Base-by-base conservation (phyloP, 1,139 yeast genomes). In the Pneumocystis murina region DNA sequence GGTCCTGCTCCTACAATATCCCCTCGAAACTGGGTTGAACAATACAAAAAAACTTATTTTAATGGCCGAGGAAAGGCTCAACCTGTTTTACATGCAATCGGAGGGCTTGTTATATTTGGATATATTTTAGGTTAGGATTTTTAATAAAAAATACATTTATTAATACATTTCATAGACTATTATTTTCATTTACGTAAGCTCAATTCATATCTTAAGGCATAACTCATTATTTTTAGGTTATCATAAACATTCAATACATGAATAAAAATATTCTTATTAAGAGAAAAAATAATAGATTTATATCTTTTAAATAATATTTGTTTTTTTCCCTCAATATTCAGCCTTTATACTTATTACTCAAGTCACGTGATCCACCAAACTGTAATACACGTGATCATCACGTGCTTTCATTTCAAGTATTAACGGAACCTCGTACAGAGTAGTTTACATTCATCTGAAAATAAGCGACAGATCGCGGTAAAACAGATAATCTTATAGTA, bases 51-150 rank as follows among this genome's bases (percentile, higher is more conserved):
- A 72, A 85, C 84, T 74, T 84, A 79, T 80, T 81, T 84, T 70
- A 85, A 82, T 71, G 84, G 83, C 67, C 83, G 84, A 73, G 87
- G 86, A 71, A 81, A 85, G 60, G 87, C 87, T 72, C 79, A 80
- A 76, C 90, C 90, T 78, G 78, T 85, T 73, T 66, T 69, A 30
- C 62, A 69, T 41, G 36, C 59, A 60, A 54, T 55, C 17, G 65
- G 61, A 7, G 62, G 62, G 8, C 35, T 60, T 35, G 55, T 65
- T 36, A 10, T 58, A 3, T 10, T 48, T 12, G 60, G 41, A 3
- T 58, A 38, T 30, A 7, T 58, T 10, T 3, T 48, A 3, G 20
- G 55, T 48, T 20, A 8, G 30, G 14, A 12, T 55, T 55, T 55
- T 8, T 55, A 14, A 12, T 43, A 16, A 12, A 10, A 43, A 2